Conservation (phyloP, 805 yeast species). For the Nakazawaea molendinolei region DNA sequence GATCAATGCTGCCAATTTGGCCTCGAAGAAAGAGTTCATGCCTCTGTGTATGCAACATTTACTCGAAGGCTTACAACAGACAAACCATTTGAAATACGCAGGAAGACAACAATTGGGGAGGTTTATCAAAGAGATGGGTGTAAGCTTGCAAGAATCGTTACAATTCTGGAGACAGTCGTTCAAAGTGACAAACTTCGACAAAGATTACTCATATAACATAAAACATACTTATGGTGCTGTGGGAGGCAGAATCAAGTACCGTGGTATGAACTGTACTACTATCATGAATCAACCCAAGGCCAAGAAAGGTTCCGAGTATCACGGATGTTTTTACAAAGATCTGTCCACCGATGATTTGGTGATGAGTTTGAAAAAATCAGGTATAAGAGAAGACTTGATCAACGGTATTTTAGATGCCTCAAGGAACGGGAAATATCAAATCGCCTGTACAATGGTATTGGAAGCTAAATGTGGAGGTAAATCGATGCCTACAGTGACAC, state of each 20-base stretch:
- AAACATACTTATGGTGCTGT: conserved; percentile 88
- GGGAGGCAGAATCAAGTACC: conserved; percentile 81
- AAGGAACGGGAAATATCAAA: conserved; percentile 63
- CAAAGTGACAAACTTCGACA: conserved; percentile 70
- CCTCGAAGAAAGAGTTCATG: conserved; percentile 51
- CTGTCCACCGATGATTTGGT: conserved; percentile 58
- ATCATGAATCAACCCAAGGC: conserved; percentile 72
- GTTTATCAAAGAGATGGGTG: conserved; percentile 86
- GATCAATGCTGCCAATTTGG: conserved; percentile 57
- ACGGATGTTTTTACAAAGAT: conserved; percentile 93
- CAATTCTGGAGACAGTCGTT: conserved; percentile 79
- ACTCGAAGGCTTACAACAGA: conserved; percentile 49
- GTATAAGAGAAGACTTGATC: conserved; percentile 51
- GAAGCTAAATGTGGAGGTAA: conserved; percentile 32
- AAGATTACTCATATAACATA: conserved; percentile 83
- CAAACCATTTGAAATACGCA: conserved; percentile 70
- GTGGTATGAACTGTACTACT: conserved; percentile 79
- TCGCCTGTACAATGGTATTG: conserved; percentile 86
- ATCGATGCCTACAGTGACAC: conserved; percentile 12
- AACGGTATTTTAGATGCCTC: conserved; percentile 62
- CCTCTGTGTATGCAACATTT: conserved; percentile 78
- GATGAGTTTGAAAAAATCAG: conserved; percentile 52
- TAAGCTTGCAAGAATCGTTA: conserved; percentile 80
- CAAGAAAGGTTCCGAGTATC: conserved; percentile 54
- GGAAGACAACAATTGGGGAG: conserved; percentile 84